Percentiles rank a stretch among this genome's conserved stretches.
These are phyloP conservation scores for Phytophthora syringae DNA, from an alignment of 352 stramenopile species.

Conservation along the genomic window DNA sequence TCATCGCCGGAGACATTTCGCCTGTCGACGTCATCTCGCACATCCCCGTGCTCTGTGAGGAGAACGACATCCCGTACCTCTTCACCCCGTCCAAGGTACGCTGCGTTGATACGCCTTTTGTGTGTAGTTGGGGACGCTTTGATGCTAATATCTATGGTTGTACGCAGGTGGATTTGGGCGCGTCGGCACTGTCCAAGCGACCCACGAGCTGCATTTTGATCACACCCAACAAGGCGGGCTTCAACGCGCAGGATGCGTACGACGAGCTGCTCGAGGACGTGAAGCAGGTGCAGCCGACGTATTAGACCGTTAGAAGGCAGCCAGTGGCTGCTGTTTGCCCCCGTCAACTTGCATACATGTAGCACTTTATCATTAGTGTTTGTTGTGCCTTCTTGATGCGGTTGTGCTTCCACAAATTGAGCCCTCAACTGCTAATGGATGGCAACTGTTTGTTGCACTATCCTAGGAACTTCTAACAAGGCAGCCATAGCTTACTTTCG, in stretches of 20 bases:
- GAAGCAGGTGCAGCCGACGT: slow-evolving; percentile 87
- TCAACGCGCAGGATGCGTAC: slow-evolving; percentile 90
- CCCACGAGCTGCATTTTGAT: slow-evolving; percentile 99
- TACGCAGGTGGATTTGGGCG: slow-evolving; percentile 90
- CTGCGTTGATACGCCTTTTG: background rate
- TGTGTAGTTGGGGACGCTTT: background rate
- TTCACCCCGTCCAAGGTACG: slow-evolving; percentile 96
- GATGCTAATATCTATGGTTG: slow-evolving; percentile 17
- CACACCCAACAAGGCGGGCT: slow-evolving; percentile 92
- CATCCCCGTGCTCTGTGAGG: slow-evolving; percentile 98
- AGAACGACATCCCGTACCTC: slow-evolving; percentile 99
- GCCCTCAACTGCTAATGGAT: slow-evolving; percentile 23
- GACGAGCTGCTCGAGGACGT: slow-evolving; percentile 91
- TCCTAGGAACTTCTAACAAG: too few relatives aligned
- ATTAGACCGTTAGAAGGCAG: slow-evolving; percentile 58
- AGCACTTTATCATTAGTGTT: slow-evolving; percentile 44
- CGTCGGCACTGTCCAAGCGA: slow-evolving; percentile 97
- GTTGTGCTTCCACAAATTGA: slow-evolving; percentile 30
- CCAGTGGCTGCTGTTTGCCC: slow-evolving; percentile 8
- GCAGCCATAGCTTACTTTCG: slow-evolving; percentile 6
- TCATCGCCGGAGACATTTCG: slow-evolving; percentile 99
- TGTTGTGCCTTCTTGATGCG: slow-evolving; percentile 18
- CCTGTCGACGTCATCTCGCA: slow-evolving; percentile 99
- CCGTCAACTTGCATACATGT: slow-evolving; percentile 47
- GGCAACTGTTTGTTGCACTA: background rate